Evolutionary conservation across 305 asterid genomes (phyloP).

Genomic region (Solanum hybrid): DNA sequence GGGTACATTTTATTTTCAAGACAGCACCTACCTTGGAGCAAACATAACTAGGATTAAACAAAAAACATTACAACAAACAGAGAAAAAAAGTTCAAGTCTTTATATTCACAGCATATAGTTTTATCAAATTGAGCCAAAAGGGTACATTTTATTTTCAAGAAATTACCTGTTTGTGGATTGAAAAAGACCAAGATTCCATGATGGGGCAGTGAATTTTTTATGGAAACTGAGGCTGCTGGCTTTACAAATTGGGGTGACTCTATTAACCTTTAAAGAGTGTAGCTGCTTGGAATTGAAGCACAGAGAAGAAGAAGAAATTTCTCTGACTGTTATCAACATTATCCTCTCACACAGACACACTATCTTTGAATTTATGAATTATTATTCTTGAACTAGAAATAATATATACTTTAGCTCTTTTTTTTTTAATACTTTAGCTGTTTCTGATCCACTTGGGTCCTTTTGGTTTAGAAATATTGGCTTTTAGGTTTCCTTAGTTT

Average conservation of each 20-base stretch:
- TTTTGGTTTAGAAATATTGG: neutral
- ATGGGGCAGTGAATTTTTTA: conserved; percentile 1
- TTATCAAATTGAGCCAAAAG: neutral
- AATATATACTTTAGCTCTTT: neutral
- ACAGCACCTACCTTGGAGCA: neutral
- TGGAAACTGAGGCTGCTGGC: neutral
- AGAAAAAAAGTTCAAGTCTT: neutral
- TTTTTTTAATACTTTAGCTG: neutral
- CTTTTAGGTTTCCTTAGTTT: neutral
- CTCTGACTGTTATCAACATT: conserved; percentile 58
- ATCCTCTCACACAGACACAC: conserved; percentile 22
- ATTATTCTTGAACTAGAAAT: neutral
- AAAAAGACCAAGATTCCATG: neutral
- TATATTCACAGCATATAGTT: neutral
- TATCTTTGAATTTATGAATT: neutral
- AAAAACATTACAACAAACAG: neutral
- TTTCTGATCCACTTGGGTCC: neutral
- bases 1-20: neutral
- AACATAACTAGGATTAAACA: neutral
- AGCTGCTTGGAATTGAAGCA: conserved; percentile 28
- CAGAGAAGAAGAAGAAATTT: conserved; percentile 28
- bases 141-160: neutral
- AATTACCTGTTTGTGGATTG: conserved; percentile 19
- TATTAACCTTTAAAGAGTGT: conserved; percentile 12
- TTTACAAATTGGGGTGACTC: conserved; percentile 11